These are phyloP conservation scores for Thinopyrum elongatum DNA, from an alignment of 176 grass and related monocot species.

Conservation along the genomic window DNA sequence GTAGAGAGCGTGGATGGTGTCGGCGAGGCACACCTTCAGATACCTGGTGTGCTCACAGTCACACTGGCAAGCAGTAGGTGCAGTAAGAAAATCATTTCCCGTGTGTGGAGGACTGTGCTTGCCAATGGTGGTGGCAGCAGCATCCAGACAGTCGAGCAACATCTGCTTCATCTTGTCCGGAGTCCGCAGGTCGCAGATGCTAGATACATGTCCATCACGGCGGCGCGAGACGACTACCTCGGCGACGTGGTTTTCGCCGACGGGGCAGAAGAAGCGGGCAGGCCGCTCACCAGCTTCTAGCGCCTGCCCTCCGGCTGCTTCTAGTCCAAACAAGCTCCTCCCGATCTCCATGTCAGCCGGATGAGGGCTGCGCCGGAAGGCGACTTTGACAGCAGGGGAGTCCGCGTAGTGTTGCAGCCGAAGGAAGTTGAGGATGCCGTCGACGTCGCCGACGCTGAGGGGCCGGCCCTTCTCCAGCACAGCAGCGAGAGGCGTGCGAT, in stretches of 20 bases:
- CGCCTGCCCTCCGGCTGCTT: neutral
- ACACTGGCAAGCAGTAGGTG: neutral
- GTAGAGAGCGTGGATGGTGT: slow-evolving; percentile 8
- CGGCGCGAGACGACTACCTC: neutral
- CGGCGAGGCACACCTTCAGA: neutral
- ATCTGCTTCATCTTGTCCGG: neutral
- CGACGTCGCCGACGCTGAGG: neutral
- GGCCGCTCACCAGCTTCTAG: neutral
- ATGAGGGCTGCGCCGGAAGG: neutral
- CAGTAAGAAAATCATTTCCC: neutral
- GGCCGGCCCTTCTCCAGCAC: neutral
- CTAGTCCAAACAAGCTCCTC: neutral
- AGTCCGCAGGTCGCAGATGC: slow-evolving; percentile 7
- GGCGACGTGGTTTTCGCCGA: neutral
- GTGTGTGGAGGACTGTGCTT: neutral
- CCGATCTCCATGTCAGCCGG: neutral
- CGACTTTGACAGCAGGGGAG: neutral
- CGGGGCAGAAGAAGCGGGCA: neutral
- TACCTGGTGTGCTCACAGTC: slow-evolving; percentile 3
- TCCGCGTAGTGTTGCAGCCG: neutral
- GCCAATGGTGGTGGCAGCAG: neutral
- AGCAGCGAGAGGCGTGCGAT: neutral
- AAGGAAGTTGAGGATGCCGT: neutral
- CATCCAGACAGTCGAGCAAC: neutral
- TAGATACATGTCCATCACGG: neutral